These are phyloP conservation scores for Mycena amicta DNA, from an alignment of 768 basidiomycete species.

Conservation along the genomic window DNA sequence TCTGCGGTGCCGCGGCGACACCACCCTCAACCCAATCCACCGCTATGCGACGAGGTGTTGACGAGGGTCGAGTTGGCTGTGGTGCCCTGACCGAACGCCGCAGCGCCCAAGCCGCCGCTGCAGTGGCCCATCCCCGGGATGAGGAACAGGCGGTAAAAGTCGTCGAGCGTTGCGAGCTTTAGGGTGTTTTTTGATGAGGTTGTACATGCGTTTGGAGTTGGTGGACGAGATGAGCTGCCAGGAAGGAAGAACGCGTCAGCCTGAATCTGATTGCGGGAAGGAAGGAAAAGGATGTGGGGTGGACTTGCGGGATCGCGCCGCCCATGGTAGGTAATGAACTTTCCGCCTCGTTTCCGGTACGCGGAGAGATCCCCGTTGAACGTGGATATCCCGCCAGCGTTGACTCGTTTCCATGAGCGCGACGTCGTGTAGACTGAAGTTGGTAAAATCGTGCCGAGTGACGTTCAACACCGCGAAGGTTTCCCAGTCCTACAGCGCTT, in stretches of 20 bases:
- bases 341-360: constrained; percentile 24
- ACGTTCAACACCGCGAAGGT: constrained; percentile 1
- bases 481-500: constrained; percentile 3
- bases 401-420: background rate
- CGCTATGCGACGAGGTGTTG: constrained; percentile 8
- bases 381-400: constrained; percentile 6
- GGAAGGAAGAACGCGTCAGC: background rate
- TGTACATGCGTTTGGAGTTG: constrained; percentile 22
- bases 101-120: constrained; percentile 6
- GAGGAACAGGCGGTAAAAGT: constrained; percentile 29
- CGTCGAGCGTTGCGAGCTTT: constrained; percentile 17
- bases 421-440: constrained; percentile 2
- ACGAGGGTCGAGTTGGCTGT: background rate
- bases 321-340: constrained; percentile 27
- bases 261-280: background rate
- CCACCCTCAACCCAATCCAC: constrained; percentile 17
- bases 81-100: constrained; percentile 17
- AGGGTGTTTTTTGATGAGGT: constrained; percentile 21
- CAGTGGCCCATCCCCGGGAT: constrained; percentile 29
- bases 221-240: constrained; percentile 20
- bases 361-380: constrained; percentile 17
- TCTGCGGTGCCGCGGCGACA: constrained; percentile 8
- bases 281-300: background rate
- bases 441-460: background rate
- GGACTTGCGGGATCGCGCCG: constrained; percentile 16